Conservation (phyloP, 2,329 filamentous ascomycete species). For the Colletotrichum cordylinicola region DNA sequence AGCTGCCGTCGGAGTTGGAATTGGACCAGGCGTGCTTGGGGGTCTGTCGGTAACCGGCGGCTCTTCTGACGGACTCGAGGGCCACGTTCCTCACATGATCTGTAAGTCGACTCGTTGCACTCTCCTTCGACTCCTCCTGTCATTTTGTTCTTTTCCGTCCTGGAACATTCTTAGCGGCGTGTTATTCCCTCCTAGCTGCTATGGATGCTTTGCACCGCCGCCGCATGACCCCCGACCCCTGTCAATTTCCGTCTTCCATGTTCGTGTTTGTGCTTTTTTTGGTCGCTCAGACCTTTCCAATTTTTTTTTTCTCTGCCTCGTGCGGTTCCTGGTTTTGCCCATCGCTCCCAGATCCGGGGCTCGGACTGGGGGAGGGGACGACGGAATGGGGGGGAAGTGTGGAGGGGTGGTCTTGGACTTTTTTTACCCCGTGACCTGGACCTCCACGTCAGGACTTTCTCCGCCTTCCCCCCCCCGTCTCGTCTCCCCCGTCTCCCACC, state of each 20-base stretch:
- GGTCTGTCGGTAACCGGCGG: constrained; percentile 14
- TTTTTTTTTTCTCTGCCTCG: constrained; percentile 20
- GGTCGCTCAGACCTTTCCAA: neutral
- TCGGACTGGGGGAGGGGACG: constrained; percentile 10
- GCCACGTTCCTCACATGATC: constrained; percentile 53
- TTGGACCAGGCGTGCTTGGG: constrained; percentile 15
- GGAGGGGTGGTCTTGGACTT: constrained; percentile 3
- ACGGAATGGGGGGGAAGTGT: constrained; percentile 11
- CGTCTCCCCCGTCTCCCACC: neutral
- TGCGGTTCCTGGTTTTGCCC: constrained; percentile 4
- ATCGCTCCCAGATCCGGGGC: constrained; percentile 11
- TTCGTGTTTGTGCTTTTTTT: constrained; percentile 3
- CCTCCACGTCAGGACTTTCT: constrained; percentile 12
- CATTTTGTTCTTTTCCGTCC: neutral
- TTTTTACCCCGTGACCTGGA: constrained; percentile 15
- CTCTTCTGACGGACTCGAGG: constrained; percentile 35
- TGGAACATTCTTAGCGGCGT: neutral
- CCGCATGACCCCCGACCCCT: neutral
- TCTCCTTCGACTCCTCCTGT: neutral
- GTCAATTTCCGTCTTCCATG: neutral
- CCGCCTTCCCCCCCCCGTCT: neutral
- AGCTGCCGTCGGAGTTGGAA: constrained; percentile 16
- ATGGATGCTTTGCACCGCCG: neutral
- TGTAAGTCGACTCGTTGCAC: constrained; percentile 43
- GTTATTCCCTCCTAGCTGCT: neutral